Percentiles rank a stretch among this genome's conserved stretches.
Conservation (phyloP, 1,284 basidiomycete genomes). For the Cutaneotrichosporon spelunceum region DNA sequence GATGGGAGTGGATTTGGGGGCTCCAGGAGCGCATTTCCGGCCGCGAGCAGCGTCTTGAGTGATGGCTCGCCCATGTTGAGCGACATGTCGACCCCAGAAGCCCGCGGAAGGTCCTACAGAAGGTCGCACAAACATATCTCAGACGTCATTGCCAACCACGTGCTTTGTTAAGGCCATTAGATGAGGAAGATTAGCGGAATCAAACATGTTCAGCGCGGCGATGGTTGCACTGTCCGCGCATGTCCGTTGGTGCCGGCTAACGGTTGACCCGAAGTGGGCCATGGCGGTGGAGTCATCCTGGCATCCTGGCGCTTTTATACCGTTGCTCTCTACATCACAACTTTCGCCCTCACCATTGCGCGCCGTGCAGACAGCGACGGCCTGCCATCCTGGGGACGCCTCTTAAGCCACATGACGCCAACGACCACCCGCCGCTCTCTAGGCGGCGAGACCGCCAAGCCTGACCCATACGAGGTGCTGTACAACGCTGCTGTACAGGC, state of each 20-base stretch:
- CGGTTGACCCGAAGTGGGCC: background rate
- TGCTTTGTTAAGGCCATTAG: background rate
- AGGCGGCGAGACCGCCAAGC: slow-evolving; percentile 7
- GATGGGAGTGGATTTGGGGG: slow-evolving; percentile 39
- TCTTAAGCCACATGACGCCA: slow-evolving; percentile 15
- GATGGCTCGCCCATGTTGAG: slow-evolving; percentile 18
- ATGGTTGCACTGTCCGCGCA: background rate
- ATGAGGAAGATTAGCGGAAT: background rate
- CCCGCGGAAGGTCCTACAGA: background rate
- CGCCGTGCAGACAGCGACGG: slow-evolving; percentile 19
- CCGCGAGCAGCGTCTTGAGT: slow-evolving; percentile 28
- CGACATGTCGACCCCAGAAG: slow-evolving; percentile 12
- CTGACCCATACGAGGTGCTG: slow-evolving; percentile 34
- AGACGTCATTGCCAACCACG: slow-evolving; percentile 25
- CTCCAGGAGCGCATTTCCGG: slow-evolving; percentile 31
- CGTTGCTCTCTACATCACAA: background rate
- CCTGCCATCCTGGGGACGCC: slow-evolving; percentile 21
- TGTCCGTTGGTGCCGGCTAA: background rate
- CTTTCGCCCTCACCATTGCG: background rate
- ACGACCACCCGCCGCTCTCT: background rate
- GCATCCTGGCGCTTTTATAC: background rate
- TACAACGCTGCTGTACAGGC: slow-evolving; percentile 48
- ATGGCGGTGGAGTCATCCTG: background rate
- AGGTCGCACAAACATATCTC: slow-evolving; percentile 19
- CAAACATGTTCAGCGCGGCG: background rate